Evolutionary conservation across 2,329 filamentous ascomycete species (phyloP), one percentile per base, ranked within the genome.

Genomic region (Podosphaera aphanis): DNA sequence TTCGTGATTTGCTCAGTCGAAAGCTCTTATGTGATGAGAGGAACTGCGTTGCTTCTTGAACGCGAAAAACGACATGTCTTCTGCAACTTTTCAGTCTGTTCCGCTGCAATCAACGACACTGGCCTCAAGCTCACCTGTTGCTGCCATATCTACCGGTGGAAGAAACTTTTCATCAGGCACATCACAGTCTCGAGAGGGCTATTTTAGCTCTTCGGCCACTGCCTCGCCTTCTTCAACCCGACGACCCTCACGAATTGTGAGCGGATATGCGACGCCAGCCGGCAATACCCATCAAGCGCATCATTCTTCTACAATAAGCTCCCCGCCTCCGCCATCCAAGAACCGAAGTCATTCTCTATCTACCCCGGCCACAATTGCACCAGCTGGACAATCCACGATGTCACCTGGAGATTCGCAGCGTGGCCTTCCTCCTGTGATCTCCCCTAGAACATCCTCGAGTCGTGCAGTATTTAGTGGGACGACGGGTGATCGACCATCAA

Each of bases 391-490:
- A 49, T 39, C 49, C 21, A 37, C 47, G 27, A 58, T 58, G 56
- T 49, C 57, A 41, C 55, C 55, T 19, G 64, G 67, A 50, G 69
- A 70, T 55, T 66, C 68, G 56, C 65, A 67, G 63, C 71, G 64
- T 62, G 72, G 67, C 62, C 74, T 70, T 64, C 74, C 80, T 45
- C 79, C 82, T 20, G 70, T 83, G 54, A 77, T 80, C 46, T 85
- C 82, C 42, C 82, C 83, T 31, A 74, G 85, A 57, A 86, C 82
- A 6, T 92, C 85, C 13, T 90, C 83, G 38, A 79, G 75, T 51
- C 73, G 76, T 52, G 49, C 53, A 37, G 47, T 50, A 20, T 49
- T 53, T 61, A 64, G 50, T 62, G 64, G 50, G 8, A 10, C 44
- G 53, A 47, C 52, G n/a, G 47, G 49, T 1, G 55, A 57, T 40